A percentile compares a stretch with the other conserved stretches of the same genome.
These are phyloP conservation scores for Mycena galopus DNA, from an alignment of 768 basidiomycete genomes.

Conservation along the genomic window DNA sequence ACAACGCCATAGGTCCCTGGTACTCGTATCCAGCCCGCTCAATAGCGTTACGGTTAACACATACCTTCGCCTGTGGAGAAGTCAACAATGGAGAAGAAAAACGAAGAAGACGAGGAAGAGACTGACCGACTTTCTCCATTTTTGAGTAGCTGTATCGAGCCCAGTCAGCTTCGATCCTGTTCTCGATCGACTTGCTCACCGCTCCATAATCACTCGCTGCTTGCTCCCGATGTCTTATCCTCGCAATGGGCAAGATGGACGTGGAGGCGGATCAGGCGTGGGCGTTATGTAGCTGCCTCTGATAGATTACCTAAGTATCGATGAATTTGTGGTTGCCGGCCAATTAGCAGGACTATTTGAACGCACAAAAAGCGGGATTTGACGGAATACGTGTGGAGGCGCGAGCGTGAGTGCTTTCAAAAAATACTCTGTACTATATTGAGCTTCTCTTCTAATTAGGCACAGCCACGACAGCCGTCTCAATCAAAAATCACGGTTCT, in stretches of 20 bases:
- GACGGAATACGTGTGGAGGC: not conserved
- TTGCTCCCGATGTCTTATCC: not conserved
- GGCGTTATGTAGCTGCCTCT: slow-evolving; percentile 25
- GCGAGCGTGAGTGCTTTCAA: not conserved
- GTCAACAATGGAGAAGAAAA: slow-evolving; percentile 25
- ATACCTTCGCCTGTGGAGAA: slow-evolving; percentile 57
- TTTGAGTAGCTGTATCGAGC: slow-evolving; percentile 82
- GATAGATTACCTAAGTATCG: slow-evolving; percentile 34
- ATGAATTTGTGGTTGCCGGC: slow-evolving; percentile 19
- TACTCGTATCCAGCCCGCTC: not conserved
- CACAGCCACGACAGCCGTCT: slow-evolving; percentile 22
- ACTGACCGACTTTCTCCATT: slow-evolving; percentile 98
- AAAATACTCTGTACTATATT: not conserved
- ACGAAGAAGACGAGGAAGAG: slow-evolving; percentile 36
- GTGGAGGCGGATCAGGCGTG: slow-evolving; percentile 28
- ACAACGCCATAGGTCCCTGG: slow-evolving; percentile 98
- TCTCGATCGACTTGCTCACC: not conserved
- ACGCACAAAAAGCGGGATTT: not conserved
- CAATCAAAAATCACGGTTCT: not conserved
- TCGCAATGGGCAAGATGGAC: slow-evolving; percentile 5
- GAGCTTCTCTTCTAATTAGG: slow-evolving; percentile 25
- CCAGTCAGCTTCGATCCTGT: not conserved
- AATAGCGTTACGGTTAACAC: not conserved
- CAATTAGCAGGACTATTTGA: not conserved
- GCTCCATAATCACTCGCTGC: slow-evolving; percentile 21